Conservation (phyloP, 306 rosid species). For the Trifolium repens region DNA sequence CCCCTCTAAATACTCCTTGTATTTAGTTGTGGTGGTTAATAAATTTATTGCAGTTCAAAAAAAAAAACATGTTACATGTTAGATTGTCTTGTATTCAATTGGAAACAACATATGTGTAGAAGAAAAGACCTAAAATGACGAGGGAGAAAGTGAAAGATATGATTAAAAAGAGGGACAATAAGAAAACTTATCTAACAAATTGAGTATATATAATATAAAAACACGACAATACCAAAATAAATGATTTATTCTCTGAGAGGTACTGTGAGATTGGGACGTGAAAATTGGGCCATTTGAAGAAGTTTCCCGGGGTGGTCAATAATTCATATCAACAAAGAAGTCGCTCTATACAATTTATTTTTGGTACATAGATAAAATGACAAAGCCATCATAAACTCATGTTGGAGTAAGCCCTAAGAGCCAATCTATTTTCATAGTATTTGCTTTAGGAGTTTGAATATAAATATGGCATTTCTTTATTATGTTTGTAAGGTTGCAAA, state of each 20-base stretch:
- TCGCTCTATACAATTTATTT: neutral
- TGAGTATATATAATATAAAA: neutral
- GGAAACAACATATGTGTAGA: neutral
- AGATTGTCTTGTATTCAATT: neutral
- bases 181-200: neutral
- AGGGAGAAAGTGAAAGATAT: neutral
- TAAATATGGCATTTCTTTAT: no score
- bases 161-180: neutral
- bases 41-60: no score
- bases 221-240: neutral
- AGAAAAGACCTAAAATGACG: neutral
- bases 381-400: no score
- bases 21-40: no score
- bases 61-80: conserved; percentile 19
- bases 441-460: no score
- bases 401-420: no score
- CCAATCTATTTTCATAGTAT: no score
- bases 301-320: neutral
- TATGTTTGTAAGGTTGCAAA: no score
- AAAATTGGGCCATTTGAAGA: neutral
- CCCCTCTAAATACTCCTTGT: no score
- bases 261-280: neutral
- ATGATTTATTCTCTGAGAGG: conserved; percentile 5
- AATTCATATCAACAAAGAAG: neutral
- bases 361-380: no score